Evolutionary conservation across 441 rosid species (phyloP).

Genomic region (Populus trichocarpa): DNA sequence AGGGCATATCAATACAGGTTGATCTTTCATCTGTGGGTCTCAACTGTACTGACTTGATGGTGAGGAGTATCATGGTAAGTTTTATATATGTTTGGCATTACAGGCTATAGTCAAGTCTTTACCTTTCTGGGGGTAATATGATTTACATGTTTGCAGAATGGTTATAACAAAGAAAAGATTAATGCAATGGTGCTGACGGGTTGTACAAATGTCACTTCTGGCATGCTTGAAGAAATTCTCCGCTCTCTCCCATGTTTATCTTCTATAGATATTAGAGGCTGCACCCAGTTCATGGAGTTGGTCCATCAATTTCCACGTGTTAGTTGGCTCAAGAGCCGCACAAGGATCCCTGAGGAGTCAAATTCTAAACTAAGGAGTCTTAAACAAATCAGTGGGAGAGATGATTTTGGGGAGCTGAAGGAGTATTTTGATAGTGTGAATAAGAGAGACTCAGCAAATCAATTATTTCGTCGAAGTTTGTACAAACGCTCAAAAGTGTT

Average conservation of each 20-base stretch:
- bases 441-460: constrained; percentile 90
- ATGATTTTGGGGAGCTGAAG: constrained; percentile 92
- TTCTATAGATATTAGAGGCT: constrained; percentile 80
- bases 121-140: constrained; percentile 22
- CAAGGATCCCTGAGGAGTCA: constrained; percentile 41
- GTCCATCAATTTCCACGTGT: constrained; percentile 48
- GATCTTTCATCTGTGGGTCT: constrained; percentile 80
- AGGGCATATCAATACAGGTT: constrained; percentile 68
- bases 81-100: constrained; percentile 8
- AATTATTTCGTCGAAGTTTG: constrained; percentile 77
- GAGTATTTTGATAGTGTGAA: constrained; percentile 95
- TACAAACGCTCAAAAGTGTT: constrained; percentile 93
- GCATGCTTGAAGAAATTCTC: constrained; percentile 68
- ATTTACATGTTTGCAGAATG: constrained; percentile 57
- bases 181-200: constrained; percentile 74
- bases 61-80: constrained; percentile 71
- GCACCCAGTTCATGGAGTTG: constrained; percentile 80
- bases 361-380: constrained; percentile 60
- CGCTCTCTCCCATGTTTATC: constrained; percentile 58
- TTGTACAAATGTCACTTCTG: constrained; percentile 71
- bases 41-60: constrained; percentile 63
- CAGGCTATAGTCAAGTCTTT: not conserved
- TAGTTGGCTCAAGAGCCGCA: constrained; percentile 56
- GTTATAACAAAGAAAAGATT: constrained; percentile 71
- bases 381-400: constrained; percentile 64